These are phyloP conservation scores for Nicotiana obtusifolia DNA, from an alignment of 257 asterid genomes.

Conservation along the genomic window DNA sequence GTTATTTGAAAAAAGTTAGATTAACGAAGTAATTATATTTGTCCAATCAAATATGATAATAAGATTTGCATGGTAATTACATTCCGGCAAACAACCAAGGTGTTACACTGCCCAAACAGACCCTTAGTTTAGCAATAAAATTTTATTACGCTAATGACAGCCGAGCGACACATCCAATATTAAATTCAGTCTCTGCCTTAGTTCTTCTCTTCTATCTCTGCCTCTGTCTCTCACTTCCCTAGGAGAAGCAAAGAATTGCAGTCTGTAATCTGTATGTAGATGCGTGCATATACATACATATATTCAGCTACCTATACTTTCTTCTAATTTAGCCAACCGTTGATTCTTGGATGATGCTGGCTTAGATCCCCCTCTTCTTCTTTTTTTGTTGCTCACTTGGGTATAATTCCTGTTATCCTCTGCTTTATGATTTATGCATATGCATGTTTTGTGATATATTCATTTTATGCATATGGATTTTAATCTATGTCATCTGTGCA, in stretches of 20 bases:
- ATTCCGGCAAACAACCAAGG: too few relatives aligned
- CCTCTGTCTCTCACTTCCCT: neutral
- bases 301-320: neutral
- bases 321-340: neutral
- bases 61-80: too few relatives aligned
- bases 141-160: neutral
- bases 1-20: too few relatives aligned
- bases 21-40: too few relatives aligned
- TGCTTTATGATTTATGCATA: neutral
- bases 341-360: constrained; percentile 9
- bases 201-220: neutral
- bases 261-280: constrained; percentile 3
- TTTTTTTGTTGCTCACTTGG: neutral
- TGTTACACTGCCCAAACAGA: too few relatives aligned
- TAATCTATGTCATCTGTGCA: neutral
- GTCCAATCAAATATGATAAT: too few relatives aligned
- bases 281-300: neutral
- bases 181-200: neutral
- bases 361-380: neutral
- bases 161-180: neutral
- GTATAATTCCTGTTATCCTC: neutral
- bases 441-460: neutral
- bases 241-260: constrained; percentile 4
- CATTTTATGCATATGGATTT: neutral
- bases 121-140: neutral